phyloP scores from a whole-genome alignment of 352 stramenopile species.

The Phytophthora sp. region DNA sequence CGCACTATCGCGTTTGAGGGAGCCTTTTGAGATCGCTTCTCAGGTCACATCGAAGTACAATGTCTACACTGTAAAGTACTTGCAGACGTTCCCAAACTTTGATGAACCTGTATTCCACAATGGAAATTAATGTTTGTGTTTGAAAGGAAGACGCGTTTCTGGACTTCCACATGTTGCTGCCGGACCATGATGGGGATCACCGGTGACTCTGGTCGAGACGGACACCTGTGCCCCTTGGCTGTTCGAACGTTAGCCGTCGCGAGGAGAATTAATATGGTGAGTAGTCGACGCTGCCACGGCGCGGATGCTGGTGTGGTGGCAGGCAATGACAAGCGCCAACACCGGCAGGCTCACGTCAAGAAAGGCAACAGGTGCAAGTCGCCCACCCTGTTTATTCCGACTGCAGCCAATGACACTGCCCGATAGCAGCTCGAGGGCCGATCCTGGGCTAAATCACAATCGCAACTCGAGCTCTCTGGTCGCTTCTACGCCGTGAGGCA shows the following conservation, averaged over 20 bases:
- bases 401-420: slow-evolving; percentile 26
- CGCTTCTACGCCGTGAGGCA: slow-evolving; percentile 28
- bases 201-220: not conserved
- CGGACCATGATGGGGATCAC: slow-evolving; percentile 13
- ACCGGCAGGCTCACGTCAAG: no score
- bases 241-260: slow-evolving; percentile 16
- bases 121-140: no score
- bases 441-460: slow-evolving; percentile 40
- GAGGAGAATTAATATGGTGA: slow-evolving; percentile 12
- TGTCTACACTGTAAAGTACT: no score
- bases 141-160: no score
- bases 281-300: no score
- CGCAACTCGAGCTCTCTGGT: slow-evolving; percentile 21
- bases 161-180: slow-evolving; percentile 23
- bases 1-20: not conserved
- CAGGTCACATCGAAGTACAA: no score
- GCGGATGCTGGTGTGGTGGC: no score
- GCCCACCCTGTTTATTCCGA: slow-evolving; percentile 15
- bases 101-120: no score
- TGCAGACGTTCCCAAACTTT: no score
- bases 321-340: no score
- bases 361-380: slow-evolving; percentile 22
- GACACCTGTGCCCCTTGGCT: slow-evolving; percentile 11
- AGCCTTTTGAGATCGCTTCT: not conserved
- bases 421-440: slow-evolving; percentile 1